Evolutionary conservation across 1,284 basidiomycete species (phyloP).

Genomic region (Melanopsichium pennsylvanicum): DNA sequence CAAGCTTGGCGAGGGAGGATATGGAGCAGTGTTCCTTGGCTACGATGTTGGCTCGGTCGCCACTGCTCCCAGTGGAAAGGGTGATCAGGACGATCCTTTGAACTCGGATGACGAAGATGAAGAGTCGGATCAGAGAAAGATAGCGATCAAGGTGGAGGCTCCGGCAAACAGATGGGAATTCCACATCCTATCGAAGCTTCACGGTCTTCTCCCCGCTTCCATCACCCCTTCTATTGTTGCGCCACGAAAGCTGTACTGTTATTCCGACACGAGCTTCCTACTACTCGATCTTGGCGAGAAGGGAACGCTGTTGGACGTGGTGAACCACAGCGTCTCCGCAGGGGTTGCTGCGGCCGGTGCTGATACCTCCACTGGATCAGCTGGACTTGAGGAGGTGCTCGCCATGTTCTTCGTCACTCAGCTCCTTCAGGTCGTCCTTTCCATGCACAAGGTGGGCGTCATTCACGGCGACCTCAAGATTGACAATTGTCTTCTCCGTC

Average conservation of each 20-base stretch:
- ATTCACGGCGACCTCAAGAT: conserved; percentile 99
- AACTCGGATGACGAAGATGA: conserved; percentile 65
- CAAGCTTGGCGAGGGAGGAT: conserved; percentile 96
- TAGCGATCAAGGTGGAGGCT: conserved; percentile 91
- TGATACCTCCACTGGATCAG: conserved; percentile 67
- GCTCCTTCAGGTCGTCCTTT: conserved; percentile 82
- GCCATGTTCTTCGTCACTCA: conserved; percentile 96
- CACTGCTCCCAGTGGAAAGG: conserved; percentile 19
- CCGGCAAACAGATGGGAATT: conserved; percentile 94
- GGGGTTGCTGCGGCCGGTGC: conserved; percentile 70
- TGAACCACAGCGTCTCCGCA: conserved; percentile 73
- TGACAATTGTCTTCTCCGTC: conserved; percentile 92
- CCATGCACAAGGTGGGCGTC: conserved; percentile 80
- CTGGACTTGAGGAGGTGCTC: conserved; percentile 83
- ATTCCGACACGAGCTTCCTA: conserved; percentile 84
- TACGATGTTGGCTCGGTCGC: conserved; percentile 66
- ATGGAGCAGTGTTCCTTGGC: conserved; percentile 88
- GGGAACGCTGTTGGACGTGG: conserved; percentile 89
- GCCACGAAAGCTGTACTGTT: conserved; percentile 54
- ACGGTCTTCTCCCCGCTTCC: conserved; percentile 61
- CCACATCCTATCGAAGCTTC: conserved; percentile 81
- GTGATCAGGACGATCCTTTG: conserved; percentile 3
- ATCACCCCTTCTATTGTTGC: conserved; percentile 49
- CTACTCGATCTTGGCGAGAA: conserved; percentile 87
- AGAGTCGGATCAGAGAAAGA: conserved; percentile 71